Evolutionary conservation across 257 asterid genomes (phyloP).

Genomic region (Solanum sejunctum): DNA sequence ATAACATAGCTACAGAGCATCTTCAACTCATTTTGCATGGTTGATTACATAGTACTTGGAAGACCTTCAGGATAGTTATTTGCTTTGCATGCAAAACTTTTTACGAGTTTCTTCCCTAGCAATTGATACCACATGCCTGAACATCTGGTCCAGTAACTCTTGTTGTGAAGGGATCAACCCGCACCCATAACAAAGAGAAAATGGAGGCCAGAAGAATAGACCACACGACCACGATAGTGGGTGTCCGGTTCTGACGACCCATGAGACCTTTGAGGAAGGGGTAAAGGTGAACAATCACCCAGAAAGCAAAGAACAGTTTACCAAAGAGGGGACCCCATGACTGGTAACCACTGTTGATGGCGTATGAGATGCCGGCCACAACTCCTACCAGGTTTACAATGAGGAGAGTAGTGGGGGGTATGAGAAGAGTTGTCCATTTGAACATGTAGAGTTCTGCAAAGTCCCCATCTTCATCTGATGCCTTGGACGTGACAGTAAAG

Average conservation of each 20-base stretch:
- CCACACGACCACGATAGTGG: conserved; percentile 91
- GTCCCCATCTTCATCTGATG: conserved; percentile 86
- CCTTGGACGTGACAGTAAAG: conserved; percentile 96
- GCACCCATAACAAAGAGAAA: conserved; percentile 84
- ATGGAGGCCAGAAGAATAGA: conserved; percentile 91
- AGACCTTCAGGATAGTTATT: neutral
- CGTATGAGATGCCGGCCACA: conserved; percentile 91
- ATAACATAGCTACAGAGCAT: neutral
- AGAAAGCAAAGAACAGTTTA: conserved; percentile 73
- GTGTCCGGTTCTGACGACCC: conserved; percentile 94
- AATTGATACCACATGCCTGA: conserved; percentile 74
- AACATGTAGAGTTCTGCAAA: conserved; percentile 88
- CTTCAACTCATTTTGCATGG: neutral
- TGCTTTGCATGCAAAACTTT: neutral
- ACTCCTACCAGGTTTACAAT: conserved; percentile 79
- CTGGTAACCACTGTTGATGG: conserved; percentile 89
- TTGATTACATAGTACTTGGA: neutral
- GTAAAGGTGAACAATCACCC: conserved; percentile 95
- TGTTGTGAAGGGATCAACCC: conserved; percentile 85
- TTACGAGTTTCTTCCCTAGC: conserved; percentile 17
- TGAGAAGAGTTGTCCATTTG: conserved; percentile 91
- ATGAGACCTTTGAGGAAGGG: conserved; percentile 95
- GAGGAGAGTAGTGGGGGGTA: conserved; percentile 92
- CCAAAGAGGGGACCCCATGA: conserved; percentile 98
- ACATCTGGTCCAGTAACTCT: conserved; percentile 78